Base-by-base conservation (phyloP, 345 rosid genomes). In the Excoecaria cochinchinensis region DNA sequence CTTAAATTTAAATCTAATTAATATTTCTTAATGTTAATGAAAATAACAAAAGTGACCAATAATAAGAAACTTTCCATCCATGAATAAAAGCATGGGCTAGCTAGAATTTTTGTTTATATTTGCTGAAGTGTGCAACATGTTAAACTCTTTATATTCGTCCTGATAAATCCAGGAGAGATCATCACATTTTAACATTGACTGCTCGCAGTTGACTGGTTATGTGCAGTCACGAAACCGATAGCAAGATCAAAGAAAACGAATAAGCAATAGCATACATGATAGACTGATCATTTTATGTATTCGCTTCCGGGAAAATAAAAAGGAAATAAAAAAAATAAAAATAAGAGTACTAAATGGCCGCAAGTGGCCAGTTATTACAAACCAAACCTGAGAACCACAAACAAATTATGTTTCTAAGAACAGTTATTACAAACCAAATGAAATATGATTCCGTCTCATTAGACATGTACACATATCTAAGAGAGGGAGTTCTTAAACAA, bases 291-390 rank as follows among this genome's bases (percentile, higher is more conserved):
- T 31, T 42, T 5, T 42, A 8, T 42, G 46, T 42, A 8, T 42
- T 42, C 46, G 8, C 46, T 42, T 42, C 46, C 51, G 14, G 22
- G 55, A 44, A 47, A n/a, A 67, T 6, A 11, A 46, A 16, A 17
- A 67, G 31, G 31, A 31, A 31, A 31, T 31, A 0, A 2, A 31
- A 31, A 31, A 31, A 2, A 31, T 1, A 31, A 2, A 31, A n/a
- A n/a, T n/a, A 21, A 62, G 21, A 62, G 46, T 62, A 36, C 16
- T 5, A 57, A 19, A 62, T 15, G 42, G 46, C 46, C 6, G 22
- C n/a, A 48, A 5, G 51, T 9, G 24, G 42, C 72, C 58, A 11
- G 50, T 65, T 74, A 64, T 74, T 74, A 74, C 77, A 74, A 74
- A 55, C 56, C 71, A 17, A 63, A 46, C 67, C 24, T 72, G 44